phyloP scores from a whole-genome alignment of 2,329 filamentous ascomycete genomes.

The Pestalotiopsis sp. region DNA sequence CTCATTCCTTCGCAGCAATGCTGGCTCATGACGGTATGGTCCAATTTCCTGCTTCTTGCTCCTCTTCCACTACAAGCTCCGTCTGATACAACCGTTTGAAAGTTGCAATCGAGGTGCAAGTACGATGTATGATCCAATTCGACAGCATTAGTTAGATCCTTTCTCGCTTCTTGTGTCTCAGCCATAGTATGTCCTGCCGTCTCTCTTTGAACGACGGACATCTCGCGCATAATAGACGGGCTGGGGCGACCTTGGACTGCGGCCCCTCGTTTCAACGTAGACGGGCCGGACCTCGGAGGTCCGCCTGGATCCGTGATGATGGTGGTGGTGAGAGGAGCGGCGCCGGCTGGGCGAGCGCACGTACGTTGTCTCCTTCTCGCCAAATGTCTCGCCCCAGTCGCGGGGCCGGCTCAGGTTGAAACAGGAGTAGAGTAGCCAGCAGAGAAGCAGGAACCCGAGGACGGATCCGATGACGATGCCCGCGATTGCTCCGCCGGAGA shows the following conservation, averaged over 20 bases:
- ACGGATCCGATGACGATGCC: slow-evolving; percentile 54
- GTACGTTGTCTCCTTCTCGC: slow-evolving; percentile 22
- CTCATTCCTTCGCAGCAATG: too few relatives aligned
- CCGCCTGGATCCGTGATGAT: not conserved
- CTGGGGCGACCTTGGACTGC: slow-evolving; percentile 7
- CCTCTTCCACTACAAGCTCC: too few relatives aligned
- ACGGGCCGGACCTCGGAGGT: slow-evolving; percentile 10
- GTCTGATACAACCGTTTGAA: too few relatives aligned
- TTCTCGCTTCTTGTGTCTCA: not conserved
- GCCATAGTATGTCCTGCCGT: slow-evolving; percentile 10
- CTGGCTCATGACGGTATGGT: too few relatives aligned
- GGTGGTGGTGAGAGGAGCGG: slow-evolving; percentile 4
- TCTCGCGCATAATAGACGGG: slow-evolving; percentile 7
- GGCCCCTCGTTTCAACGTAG: not conserved
- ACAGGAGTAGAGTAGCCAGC: slow-evolving; percentile 51
- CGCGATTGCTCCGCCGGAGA: slow-evolving; percentile 52
- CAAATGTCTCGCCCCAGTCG: slow-evolving; percentile 29
- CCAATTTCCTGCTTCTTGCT: too few relatives aligned
- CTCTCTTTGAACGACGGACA: not conserved
- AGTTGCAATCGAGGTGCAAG: too few relatives aligned
- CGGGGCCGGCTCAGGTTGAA: slow-evolving; percentile 36
- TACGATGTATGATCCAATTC: too few relatives aligned
- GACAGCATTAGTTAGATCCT: not conserved
- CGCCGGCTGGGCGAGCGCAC: not conserved
- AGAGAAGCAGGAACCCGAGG: slow-evolving; percentile 45